These are phyloP conservation scores for Nitzschia sp. DNA, from an alignment of 108 stramenopile genomes.

Conservation along the genomic window DNA sequence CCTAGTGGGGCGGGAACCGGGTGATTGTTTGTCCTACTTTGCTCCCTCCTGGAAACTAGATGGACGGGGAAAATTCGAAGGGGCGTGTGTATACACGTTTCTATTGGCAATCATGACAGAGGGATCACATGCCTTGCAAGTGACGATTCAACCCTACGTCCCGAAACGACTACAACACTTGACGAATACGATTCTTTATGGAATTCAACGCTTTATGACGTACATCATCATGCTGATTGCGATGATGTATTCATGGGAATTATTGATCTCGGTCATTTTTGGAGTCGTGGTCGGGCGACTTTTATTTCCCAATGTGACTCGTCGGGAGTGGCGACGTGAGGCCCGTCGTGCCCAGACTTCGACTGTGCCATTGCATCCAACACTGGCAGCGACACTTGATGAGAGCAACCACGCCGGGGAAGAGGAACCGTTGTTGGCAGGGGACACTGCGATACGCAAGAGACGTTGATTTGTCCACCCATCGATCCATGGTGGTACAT, in stretches of 20 bases:
- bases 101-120: slow-evolving; percentile 30
- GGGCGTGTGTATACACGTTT: slow-evolving; percentile 38
- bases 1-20: not conserved
- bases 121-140: slow-evolving; percentile 11
- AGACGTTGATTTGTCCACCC: too few species aligned
- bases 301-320: slow-evolving; percentile 25
- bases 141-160: not conserved
- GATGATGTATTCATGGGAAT: slow-evolving; percentile 38
- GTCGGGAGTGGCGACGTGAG: not conserved
- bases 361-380: not conserved
- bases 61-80: slow-evolving; percentile 18
- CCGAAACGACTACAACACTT: not conserved
- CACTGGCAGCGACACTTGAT: not conserved
- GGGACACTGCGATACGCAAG: not conserved
- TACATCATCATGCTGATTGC: slow-evolving; percentile 35
- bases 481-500: not conserved
- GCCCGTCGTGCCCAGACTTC: not conserved
- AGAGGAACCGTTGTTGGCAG: not conserved
- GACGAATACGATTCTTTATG: slow-evolving; percentile 17
- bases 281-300: slow-evolving; percentile 29
- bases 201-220: slow-evolving; percentile 23
- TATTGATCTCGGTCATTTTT: slow-evolving; percentile 21
- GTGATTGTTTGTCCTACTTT: slow-evolving; percentile 31
- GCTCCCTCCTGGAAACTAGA: slow-evolving; percentile 31
- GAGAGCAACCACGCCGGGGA: slow-evolving; percentile 2